These are phyloP conservation scores for Fusarium palustre DNA, from an alignment of 2,329 filamentous ascomycete genomes.

Conservation along the genomic window DNA sequence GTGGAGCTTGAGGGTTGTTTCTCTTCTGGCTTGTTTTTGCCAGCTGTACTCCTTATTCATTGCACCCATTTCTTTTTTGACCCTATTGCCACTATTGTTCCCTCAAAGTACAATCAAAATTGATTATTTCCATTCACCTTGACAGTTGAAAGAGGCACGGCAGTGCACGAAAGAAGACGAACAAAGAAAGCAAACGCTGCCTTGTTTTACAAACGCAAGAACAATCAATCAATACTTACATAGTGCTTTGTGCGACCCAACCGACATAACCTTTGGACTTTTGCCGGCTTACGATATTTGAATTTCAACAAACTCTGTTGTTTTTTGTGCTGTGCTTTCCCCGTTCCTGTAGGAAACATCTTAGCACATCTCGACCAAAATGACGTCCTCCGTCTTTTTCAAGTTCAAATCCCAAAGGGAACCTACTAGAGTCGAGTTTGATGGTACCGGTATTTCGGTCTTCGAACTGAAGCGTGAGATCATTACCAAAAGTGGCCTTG, in stretches of 20 bases:
- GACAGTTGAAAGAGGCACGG: slow-evolving; percentile 53
- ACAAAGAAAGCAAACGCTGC: slow-evolving; percentile 46
- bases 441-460: slow-evolving; percentile 96
- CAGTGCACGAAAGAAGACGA: slow-evolving; percentile 54
- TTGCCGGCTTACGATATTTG: slow-evolving; percentile 33
- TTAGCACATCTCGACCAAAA: slow-evolving; percentile 59
- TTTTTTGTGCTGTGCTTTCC: slow-evolving; percentile 41
- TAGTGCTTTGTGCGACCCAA: slow-evolving; percentile 49
- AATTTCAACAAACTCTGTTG: slow-evolving; percentile 40
- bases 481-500: slow-evolving; percentile 91
- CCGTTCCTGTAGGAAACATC: slow-evolving; percentile 47
- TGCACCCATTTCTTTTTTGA: slow-evolving; percentile 49
- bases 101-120: slow-evolving; percentile 64
- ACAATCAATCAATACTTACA: slow-evolving; percentile 49
- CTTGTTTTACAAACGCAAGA: slow-evolving; percentile 43
- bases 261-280: slow-evolving; percentile 27
- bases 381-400: slow-evolving; percentile 99
- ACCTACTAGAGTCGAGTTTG: slow-evolving; percentile 92
- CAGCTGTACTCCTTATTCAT: slow-evolving; percentile 57
- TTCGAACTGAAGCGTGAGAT: slow-evolving; percentile 99
- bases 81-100: slow-evolving; percentile 52
- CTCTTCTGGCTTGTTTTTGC: slow-evolving; percentile 51
- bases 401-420: slow-evolving; percentile 99
- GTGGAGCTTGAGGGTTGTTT: slow-evolving; percentile 54
- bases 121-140: slow-evolving; percentile 59